A percentile compares a stretch with the other conserved stretches of the same genome.
These are phyloP conservation scores for Mycena leptocephala DNA, from an alignment of 768 basidiomycete genomes.

Conservation along the genomic window DNA sequence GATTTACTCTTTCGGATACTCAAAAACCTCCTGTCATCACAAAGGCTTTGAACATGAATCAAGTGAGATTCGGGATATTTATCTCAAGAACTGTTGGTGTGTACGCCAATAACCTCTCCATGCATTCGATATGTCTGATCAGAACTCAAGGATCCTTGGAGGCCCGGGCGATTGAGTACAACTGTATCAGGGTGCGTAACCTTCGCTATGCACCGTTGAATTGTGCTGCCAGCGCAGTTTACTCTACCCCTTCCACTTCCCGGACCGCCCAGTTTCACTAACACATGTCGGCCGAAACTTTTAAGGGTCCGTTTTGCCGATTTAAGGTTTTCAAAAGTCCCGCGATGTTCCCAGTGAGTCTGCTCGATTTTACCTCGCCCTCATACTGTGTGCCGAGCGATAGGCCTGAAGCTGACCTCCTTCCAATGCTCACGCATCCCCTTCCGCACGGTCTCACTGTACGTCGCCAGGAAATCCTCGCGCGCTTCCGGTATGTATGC, in stretches of 20 bases:
- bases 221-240: not conserved
- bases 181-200: not conserved
- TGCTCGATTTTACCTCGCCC: not conserved
- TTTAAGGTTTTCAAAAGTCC: not conserved
- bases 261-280: not conserved
- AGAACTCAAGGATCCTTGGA: too few species aligned
- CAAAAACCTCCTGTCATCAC: not conserved
- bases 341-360: not conserved
- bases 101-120: not conserved
- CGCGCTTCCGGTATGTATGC: not conserved
- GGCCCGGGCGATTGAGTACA: too few species aligned
- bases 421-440: not conserved
- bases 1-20: not conserved
- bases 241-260: not conserved
- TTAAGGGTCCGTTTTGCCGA: not conserved
- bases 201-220: not conserved
- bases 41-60: not conserved
- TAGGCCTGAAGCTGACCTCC: not conserved
- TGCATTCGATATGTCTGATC: not conserved
- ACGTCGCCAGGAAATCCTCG: not conserved
- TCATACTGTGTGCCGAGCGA: not conserved
- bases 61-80: not conserved
- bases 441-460: not conserved
- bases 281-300: not conserved
- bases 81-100: not conserved